Conservation (phyloP, 768 basidiomycete genomes). For the Fomitopsis serialis region DNA sequence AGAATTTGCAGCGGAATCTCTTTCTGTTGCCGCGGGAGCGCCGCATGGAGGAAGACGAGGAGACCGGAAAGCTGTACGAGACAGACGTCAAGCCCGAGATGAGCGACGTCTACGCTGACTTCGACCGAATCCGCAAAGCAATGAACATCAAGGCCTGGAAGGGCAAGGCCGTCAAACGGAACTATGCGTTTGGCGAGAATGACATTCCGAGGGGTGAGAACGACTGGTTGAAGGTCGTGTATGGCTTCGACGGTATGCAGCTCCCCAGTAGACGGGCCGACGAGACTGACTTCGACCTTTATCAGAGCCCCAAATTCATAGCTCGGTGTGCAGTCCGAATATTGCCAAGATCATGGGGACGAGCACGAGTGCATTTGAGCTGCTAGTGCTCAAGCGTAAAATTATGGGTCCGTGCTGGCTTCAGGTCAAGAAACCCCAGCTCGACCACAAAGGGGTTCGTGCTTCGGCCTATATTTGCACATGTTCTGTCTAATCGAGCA, state of each 20-base stretch:
- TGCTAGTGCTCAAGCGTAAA: constrained; percentile 90
- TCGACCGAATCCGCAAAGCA: constrained; percentile 72
- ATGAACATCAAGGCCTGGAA: constrained; percentile 67
- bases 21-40: constrained; percentile 79
- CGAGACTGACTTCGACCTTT: neutral
- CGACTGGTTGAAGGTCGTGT: constrained; percentile 92
- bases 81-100: constrained; percentile 71
- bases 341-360: constrained; percentile 89
- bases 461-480: neutral
- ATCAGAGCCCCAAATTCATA: constrained; percentile 69
- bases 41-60: constrained; percentile 51
- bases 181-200: constrained; percentile 87
- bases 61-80: constrained; percentile 55
- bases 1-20: constrained; percentile 84
- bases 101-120: constrained; percentile 76
- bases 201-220: constrained; percentile 75
- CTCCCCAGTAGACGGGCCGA: neutral
- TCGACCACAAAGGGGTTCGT: constrained; percentile 73
- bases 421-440: constrained; percentile 66
- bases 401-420: constrained; percentile 99
- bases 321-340: constrained; percentile 70
- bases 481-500: neutral
- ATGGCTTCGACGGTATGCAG: constrained; percentile 75
- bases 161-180: constrained; percentile 80
- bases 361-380: constrained; percentile 88